Base-by-base conservation (phyloP, 441 rosid genomes). In the Erodium moschatum region DNA sequence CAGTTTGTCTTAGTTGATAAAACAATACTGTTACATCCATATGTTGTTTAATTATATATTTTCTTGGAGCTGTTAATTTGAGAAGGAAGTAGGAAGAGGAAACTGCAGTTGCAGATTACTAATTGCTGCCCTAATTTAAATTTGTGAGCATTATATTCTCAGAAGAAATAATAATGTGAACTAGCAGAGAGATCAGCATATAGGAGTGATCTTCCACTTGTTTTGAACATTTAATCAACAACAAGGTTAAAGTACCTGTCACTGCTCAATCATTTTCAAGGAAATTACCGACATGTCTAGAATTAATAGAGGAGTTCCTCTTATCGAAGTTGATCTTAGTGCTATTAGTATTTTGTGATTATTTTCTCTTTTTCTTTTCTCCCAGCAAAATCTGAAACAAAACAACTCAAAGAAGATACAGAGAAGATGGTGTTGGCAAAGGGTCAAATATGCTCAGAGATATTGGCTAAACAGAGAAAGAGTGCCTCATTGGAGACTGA, bases 391-490 rank as follows among this genome's bases (percentile, higher is more conserved):
- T 78, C 83, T n/a, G 84, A 81, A 42, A 48, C 67, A 16, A 75
- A 69, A 74, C 76, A 79, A 70, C 77, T 87, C 3, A 79, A 76
- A 69, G 87, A 81, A 72, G 92, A 84, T 33, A 69, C 75, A 8
- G 89, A 83, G 71, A 74, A 78, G 79, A 79, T 81, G 87, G 60
- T 75, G 64, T 80, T 75, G 74, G 79, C 15, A 10, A 91, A 82
- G 83, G 91, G 87, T 40, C 68, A 78, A 60, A 73, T 86, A 70
- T 84, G 89, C 79, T 76, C 84, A 1, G 79, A 74, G 74, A 83
- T 89, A 73, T 70, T 84, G 68, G 88, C 54, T n/a, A 87, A 79
- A 66, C 90, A 86, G 78, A 85, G 80, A 64, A 89, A 76, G 77
- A 76, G 79, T 21, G 74, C 82, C 60, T 79, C 83, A 0, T 65